phyloP scores from a whole-genome alignment of 1,284 basidiomycete species.

The Apiotrichum montevideense region DNA sequence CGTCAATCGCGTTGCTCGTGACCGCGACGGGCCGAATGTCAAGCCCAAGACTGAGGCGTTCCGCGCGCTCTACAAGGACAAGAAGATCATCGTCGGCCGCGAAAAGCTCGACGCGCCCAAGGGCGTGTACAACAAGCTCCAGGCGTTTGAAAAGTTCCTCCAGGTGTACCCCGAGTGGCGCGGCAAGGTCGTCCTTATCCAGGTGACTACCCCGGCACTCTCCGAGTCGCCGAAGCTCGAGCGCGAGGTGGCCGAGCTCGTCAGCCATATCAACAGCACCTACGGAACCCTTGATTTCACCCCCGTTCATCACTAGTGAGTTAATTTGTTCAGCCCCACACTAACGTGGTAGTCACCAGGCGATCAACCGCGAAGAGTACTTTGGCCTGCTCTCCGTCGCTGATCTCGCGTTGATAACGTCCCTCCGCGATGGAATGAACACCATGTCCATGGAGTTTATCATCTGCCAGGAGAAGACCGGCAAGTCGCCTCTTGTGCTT shows the following conservation, averaged over 20 bases:
- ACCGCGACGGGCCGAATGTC: constrained; percentile 73
- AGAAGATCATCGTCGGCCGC: constrained; percentile 98
- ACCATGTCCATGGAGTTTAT: constrained; percentile 98
- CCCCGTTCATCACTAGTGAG: constrained; percentile 95
- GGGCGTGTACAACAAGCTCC: constrained; percentile 94
- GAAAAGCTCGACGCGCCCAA: constrained; percentile 99
- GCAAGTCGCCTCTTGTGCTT: constrained; percentile 79
- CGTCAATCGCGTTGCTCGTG: constrained; percentile 76
- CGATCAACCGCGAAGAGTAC: constrained; percentile 95
- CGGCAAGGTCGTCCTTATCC: constrained; percentile 66
- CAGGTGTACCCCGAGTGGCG: constrained; percentile 94
- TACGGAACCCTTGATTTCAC: constrained; percentile 94
- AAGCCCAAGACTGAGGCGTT: constrained; percentile 83
- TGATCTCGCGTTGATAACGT: constrained; percentile 92
- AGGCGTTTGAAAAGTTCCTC: constrained; percentile 91
- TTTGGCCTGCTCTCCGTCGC: constrained; percentile 93
- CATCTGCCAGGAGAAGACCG: constrained; percentile 74
- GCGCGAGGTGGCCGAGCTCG: constrained; percentile 86
- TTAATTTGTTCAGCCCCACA: constrained; percentile 48
- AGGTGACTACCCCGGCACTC: constrained; percentile 90
- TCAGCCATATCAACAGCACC: constrained; percentile 94
- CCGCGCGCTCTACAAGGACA: constrained; percentile 79
- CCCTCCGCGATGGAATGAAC: constrained; percentile 97
- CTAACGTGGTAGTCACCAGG: constrained; percentile 67
- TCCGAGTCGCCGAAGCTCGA: constrained; percentile 92